Percentiles rank a stretch among this genome's conserved stretches.
These are phyloP conservation scores for Diaporthe batatas DNA, from an alignment of 2,329 filamentous ascomycete genomes.

Conservation along the genomic window DNA sequence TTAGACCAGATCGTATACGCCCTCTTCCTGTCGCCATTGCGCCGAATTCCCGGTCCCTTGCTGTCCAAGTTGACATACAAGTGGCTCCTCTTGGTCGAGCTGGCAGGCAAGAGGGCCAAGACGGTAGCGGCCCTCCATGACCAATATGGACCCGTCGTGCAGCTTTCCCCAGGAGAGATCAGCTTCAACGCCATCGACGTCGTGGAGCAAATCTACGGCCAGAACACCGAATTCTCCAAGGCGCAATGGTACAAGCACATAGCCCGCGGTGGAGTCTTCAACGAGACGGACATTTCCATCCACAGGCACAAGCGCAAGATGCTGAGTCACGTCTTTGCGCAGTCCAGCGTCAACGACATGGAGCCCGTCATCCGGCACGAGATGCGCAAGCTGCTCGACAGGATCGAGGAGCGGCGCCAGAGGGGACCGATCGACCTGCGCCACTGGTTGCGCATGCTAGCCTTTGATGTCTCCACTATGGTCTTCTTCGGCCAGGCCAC, in stretches of 20 bases:
- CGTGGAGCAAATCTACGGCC: constrained; percentile 13
- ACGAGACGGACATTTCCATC: constrained; percentile 1
- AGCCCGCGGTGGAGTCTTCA: constrained; percentile 7
- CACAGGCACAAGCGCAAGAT: constrained; percentile 14
- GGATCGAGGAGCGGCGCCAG: constrained; percentile 6
- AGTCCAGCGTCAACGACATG: constrained; percentile 24
- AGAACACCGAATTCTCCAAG: constrained; percentile 13
- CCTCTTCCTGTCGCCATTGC: constrained; percentile 14
- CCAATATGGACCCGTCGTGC: constrained; percentile 11
- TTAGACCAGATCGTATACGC: not conserved
- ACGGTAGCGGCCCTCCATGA: constrained; percentile 4
- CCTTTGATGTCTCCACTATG: constrained; percentile 16
- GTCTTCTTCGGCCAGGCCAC: constrained; percentile 13
- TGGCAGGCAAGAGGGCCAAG: not conserved
- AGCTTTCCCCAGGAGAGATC: constrained; percentile 13
- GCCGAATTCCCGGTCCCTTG: not conserved
- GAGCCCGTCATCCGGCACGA: constrained; percentile 1
- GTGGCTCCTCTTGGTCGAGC: constrained; percentile 11
- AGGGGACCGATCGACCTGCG: not conserved
- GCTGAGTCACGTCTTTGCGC: constrained; percentile 12
- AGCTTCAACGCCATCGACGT: constrained; percentile 20
- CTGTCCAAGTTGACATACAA: constrained; percentile 1
- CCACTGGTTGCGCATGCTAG: constrained; percentile 11
- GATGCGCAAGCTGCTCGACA: constrained; percentile 5
- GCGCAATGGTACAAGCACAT: constrained; percentile 10